These are phyloP conservation scores for Yamadazyma insecticola DNA, from an alignment of 805 yeast genomes.

Conservation along the genomic window DNA sequence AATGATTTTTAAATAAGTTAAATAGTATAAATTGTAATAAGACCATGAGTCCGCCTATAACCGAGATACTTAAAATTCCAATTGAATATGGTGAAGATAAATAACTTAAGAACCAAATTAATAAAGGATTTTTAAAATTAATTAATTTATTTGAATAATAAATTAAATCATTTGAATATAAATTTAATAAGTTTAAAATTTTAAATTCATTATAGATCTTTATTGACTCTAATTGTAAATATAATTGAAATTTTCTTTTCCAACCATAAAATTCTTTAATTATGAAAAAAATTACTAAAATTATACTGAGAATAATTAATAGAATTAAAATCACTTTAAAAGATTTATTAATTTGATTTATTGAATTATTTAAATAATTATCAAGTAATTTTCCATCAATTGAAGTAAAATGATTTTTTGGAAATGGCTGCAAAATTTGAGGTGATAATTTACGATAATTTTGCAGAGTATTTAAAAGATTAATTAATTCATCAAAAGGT, in stretches of 20 bases:
- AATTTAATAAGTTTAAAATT: slow-evolving; percentile 11
- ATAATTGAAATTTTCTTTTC: slow-evolving; percentile 38
- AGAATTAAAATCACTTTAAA: slow-evolving; percentile 35
- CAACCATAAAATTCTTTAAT: slow-evolving; percentile 46
- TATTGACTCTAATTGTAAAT: slow-evolving; percentile 8
- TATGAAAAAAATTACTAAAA: slow-evolving; percentile 38
- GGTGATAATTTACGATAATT: no score
- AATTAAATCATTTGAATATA: slow-evolving; percentile 10
- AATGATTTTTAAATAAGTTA: slow-evolving; percentile 15
- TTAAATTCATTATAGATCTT: slow-evolving; percentile 6
- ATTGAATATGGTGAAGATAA: slow-evolving; percentile 50
- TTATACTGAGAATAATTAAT: slow-evolving; percentile 28
- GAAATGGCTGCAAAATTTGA: no score
- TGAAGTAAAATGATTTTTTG: not conserved
- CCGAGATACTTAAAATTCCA: slow-evolving; percentile 46
- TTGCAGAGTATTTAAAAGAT: slow-evolving; percentile 2
- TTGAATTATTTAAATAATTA: slow-evolving; percentile 28
- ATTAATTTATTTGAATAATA: slow-evolving; percentile 10
- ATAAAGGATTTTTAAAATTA: slow-evolving; percentile 5
- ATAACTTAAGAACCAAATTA: slow-evolving; percentile 46
- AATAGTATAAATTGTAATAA: slow-evolving; percentile 52
- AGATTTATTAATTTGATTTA: slow-evolving; percentile 25
- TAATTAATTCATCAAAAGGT: slow-evolving; percentile 41
- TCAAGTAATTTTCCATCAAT: slow-evolving; percentile 22
- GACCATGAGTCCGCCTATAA: slow-evolving; percentile 53